Percentiles rank a stretch among this genome's conserved stretches.
These are phyloP conservation scores for Tritrichomonas musculus DNA, from an alignment of 208 protist genomes.

Conservation along the genomic window DNA sequence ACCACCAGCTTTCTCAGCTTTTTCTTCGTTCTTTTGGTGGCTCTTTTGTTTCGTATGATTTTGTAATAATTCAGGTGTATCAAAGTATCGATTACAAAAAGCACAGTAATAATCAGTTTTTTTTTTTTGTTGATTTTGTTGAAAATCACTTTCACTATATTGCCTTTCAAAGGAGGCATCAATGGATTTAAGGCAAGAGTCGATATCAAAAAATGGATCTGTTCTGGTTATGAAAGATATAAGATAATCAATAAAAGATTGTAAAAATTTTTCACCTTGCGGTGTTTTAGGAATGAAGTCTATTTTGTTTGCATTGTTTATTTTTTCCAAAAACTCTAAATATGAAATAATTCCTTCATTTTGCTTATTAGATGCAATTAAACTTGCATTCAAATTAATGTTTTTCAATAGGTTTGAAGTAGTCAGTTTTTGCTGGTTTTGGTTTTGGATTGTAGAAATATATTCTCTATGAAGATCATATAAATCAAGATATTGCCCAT, in stretches of 20 bases:
- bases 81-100: neutral
- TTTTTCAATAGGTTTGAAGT: neutral
- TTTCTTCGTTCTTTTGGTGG: neutral
- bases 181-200: neutral
- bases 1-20: neutral
- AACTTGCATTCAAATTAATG: too few species aligned
- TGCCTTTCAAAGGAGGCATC: neutral
- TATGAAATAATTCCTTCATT: neutral
- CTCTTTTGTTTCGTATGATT: neutral
- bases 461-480: slow-evolving; percentile 36
- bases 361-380: too few species aligned
- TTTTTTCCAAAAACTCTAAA: neutral
- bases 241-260: neutral
- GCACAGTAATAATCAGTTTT: neutral
- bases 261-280: neutral
- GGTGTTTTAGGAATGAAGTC: neutral
- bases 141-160: too few species aligned
- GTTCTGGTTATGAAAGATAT: neutral
- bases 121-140: neutral
- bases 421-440: neutral
- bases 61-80: neutral
- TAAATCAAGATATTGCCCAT: slow-evolving; percentile 47
- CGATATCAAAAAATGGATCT: neutral
- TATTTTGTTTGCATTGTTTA: neutral
- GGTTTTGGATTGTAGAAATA: too few species aligned